Percentiles rank a stretch among this genome's conserved stretches.
These are phyloP conservation scores for Zymoseptoria tritici DNA, from an alignment of 2,329 filamentous ascomycete genomes.

Conservation along the genomic window DNA sequence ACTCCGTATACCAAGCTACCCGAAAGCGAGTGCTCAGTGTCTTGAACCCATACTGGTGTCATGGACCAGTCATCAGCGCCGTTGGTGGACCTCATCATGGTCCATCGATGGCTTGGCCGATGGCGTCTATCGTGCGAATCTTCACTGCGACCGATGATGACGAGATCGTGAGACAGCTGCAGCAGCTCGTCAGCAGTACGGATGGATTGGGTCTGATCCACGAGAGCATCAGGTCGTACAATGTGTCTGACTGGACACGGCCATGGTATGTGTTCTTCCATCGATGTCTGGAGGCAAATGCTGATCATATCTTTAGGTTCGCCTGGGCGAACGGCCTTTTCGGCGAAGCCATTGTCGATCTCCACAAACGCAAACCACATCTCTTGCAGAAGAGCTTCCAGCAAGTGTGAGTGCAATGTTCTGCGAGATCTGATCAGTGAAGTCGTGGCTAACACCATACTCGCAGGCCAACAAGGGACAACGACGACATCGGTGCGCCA, in stretches of 20 bases:
- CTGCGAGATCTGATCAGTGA: too few relatives aligned
- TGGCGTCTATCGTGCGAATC: slow-evolving; percentile 43
- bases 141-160: slow-evolving; percentile 39
- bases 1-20: slow-evolving; percentile 38
- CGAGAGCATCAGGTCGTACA: slow-evolving; percentile 42
- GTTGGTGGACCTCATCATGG: slow-evolving; percentile 42
- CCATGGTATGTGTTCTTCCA: slow-evolving; percentile 33
- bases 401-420: background rate
- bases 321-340: slow-evolving; percentile 46
- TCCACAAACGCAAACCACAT: slow-evolving; percentile 37
- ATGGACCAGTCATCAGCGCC: slow-evolving; percentile 39
- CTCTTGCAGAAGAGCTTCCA: slow-evolving; percentile 39
- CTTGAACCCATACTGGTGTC: slow-evolving; percentile 42
- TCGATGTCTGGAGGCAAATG: background rate
- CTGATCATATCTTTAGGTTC: slow-evolving; percentile 25
- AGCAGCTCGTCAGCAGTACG: slow-evolving; percentile 38
- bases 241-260: slow-evolving; percentile 37
- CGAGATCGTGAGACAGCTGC: slow-evolving; percentile 37
- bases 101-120: slow-evolving; percentile 31
- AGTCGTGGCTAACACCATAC: background rate
- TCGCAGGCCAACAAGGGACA: background rate
- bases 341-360: slow-evolving; percentile 42
- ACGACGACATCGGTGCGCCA: slow-evolving; percentile 4
- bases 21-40: slow-evolving; percentile 35
- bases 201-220: slow-evolving; percentile 42